Conservation (phyloP, 106 monocot genomes). For the Vanilla planifolia region DNA sequence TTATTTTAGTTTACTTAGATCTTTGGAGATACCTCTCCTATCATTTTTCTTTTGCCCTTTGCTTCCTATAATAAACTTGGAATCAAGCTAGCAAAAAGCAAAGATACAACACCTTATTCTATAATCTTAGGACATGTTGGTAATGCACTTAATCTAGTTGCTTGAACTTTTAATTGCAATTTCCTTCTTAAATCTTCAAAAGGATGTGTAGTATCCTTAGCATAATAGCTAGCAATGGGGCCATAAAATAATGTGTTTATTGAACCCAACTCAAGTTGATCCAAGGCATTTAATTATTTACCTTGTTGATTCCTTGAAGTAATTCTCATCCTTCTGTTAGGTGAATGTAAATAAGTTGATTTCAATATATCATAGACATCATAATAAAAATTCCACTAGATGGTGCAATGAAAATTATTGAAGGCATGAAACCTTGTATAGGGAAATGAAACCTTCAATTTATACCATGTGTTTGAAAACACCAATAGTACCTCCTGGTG, state of each 20-base stretch:
- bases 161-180: conserved; percentile 80
- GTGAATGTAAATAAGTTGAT: conserved; percentile 74
- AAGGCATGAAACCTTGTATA: conserved; percentile 89
- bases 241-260: conserved; percentile 84
- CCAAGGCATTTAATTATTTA: conserved; percentile 61
- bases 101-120: conserved; percentile 73
- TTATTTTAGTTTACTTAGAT: too few relatives aligned
- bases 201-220: conserved; percentile 93
- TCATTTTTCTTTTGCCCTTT: too few relatives aligned
- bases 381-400: conserved; percentile 95
- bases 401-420: conserved; percentile 95
- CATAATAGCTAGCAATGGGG: conserved; percentile 87
- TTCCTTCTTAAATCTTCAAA: conserved; percentile 88
- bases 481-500: conserved; percentile 90
- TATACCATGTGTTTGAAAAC: conserved; percentile 70
- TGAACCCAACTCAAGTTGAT: conserved; percentile 75
- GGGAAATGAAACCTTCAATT: conserved; percentile 89
- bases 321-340: conserved; percentile 57
- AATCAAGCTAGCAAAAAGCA: conserved; percentile 83
- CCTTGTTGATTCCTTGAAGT: conserved; percentile 45
- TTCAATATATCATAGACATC: conserved; percentile 96
- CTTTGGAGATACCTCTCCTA: too few relatives aligned
- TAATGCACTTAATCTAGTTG: conserved; percentile 64
- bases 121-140: conserved; percentile 74
- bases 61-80: conserved; percentile 98